phyloP scores from a whole-genome alignment of 768 basidiomycete genomes.

The Myochromella boudieri region DNA sequence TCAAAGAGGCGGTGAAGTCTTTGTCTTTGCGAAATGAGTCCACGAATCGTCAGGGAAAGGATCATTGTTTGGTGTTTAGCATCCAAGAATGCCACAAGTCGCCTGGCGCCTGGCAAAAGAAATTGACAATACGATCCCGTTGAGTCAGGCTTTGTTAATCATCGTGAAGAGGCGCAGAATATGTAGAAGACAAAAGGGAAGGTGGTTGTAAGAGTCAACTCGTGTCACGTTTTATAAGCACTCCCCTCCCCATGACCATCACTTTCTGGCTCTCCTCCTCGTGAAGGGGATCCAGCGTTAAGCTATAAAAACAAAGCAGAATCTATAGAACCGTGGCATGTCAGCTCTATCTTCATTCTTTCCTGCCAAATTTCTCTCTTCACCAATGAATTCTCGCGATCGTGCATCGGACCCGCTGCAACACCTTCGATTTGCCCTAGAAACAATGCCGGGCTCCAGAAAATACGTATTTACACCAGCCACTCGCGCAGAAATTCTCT shows the following conservation, averaged over 20 bases:
- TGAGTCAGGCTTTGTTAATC: no score
- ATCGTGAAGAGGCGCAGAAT: no score
- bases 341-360: constrained; percentile 33
- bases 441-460: constrained; percentile 77
- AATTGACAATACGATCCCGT: no score
- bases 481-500: constrained; percentile 78
- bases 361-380: constrained; percentile 49
- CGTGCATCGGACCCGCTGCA: constrained; percentile 62
- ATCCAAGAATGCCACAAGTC: no score
- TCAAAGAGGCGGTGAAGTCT: no score
- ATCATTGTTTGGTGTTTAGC: no score
- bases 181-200: no score
- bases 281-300: neutral
- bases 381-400: constrained; percentile 56
- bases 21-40: neutral
- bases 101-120: no score
- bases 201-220: no score
- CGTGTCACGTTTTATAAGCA: no score
- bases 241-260: constrained; percentile 12
- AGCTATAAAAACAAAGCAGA: constrained; percentile 2
- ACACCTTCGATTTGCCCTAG: constrained; percentile 72
- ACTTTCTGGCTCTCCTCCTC: constrained; percentile 1
- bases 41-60: no score
- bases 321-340: constrained; percentile 14
- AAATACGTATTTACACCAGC: constrained; percentile 76